Base-by-base conservation (phyloP, 345 rosid genomes). In the Stellera chamaejasme region DNA sequence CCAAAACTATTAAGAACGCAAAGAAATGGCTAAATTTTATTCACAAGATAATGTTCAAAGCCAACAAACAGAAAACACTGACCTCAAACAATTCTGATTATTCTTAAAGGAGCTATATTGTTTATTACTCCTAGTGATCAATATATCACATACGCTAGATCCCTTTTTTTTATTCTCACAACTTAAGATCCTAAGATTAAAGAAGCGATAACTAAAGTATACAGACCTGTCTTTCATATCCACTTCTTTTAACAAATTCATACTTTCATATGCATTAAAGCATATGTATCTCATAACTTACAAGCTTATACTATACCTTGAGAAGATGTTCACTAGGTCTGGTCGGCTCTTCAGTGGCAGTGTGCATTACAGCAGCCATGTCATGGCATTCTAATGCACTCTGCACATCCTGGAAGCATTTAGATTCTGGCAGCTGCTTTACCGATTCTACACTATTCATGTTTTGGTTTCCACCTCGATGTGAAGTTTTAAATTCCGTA, bases 401-500 rank as follows among this genome's bases (percentile, higher is more conserved):
- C 44, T 62, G 72, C 54, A 50, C 11, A 43, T 66, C 60, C 58
- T n/a, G 45, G 44, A 48, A 50, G 45, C 52, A 27, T 53, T 55
- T 49, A 16, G 68, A 43, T 45, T 54, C 56, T 26, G 54, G 51
- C 45, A 50, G 48, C 45, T 49, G 43, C 43, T 13, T 53, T n/a
- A 58, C 43, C 23, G 14, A 56, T n/a, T 66, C 56, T 43, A 39
- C 60, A 45, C 51, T 57, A 55, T 68, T 73, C 49, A 64, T 70
- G 70, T 42, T 60, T 55, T 67, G 80, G 45, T 58, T 67, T 57
- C 68, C 67, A 64, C 66, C 71, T 76, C 64, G 64, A 58, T 72
- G 68, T 60, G 52, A 56, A 69, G 68, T 69, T 65, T 72, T 75
- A 52, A 88, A 70, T 72, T 52, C 64, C 61, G 85, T 82, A 76